Evolutionary conservation across 2,329 filamentous ascomycete species (phyloP).

Genomic region (Aureobasidium sp.): DNA sequence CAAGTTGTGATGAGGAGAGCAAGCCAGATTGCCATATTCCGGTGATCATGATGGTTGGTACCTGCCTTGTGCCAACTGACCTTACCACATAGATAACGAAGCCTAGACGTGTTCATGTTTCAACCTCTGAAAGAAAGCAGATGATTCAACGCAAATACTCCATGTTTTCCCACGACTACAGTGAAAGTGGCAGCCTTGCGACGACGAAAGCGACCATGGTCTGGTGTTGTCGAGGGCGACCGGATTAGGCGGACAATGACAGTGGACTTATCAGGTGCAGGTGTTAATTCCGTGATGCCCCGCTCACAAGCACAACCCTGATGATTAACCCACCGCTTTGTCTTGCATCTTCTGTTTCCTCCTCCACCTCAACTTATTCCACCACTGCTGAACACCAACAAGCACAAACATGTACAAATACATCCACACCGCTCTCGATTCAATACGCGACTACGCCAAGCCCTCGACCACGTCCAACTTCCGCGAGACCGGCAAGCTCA

Average conservation of each 20-base stretch:
- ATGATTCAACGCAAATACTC: neutral
- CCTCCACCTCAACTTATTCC: neutral
- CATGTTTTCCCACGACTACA: neutral
- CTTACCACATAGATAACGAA: neutral
- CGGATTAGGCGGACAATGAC: neutral
- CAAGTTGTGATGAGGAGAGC: slow-evolving; percentile 26
- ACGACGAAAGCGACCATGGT: neutral
- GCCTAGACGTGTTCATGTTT: neutral
- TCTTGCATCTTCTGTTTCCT: neutral
- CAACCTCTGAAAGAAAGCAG: neutral
- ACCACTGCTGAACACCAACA: neutral
- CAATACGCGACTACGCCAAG: slow-evolving; percentile 85
- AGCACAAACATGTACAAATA: slow-evolving; percentile 59
- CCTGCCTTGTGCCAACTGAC: neutral
- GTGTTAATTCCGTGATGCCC: neutral
- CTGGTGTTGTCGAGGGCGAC: neutral
- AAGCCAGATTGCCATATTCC: neutral
- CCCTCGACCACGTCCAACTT: slow-evolving; percentile 89
- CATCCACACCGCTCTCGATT: slow-evolving; percentile 78
- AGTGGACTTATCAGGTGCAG: neutral
- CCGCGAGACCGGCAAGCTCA: slow-evolving; percentile 88
- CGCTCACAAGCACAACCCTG: slow-evolving; percentile 9
- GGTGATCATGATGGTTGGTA: neutral
- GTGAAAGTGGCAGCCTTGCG: neutral
- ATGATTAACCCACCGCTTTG: slow-evolving; percentile 10